These are phyloP conservation scores for Begonia fuchsioides DNA, from an alignment of 306 rosid species.

Conservation along the genomic window DNA sequence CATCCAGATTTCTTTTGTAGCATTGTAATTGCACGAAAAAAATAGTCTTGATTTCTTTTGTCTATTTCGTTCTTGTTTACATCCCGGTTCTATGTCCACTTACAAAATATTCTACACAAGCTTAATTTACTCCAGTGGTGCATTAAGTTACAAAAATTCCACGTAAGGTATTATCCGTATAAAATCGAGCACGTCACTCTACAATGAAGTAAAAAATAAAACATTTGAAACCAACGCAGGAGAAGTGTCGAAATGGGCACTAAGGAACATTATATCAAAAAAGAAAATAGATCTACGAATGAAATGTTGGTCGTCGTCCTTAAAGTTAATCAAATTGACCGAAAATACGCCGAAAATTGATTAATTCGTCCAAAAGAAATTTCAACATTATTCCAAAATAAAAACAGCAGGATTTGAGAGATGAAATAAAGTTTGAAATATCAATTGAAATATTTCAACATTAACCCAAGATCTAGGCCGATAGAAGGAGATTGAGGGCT, in stretches of 20 bases:
- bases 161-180: no score
- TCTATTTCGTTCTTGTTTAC: no score
- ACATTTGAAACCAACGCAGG: slow-evolving; percentile 8
- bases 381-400: neutral
- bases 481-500: slow-evolving; percentile 12
- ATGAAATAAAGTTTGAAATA: no score
- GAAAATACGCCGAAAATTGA: neutral
- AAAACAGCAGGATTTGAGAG: neutral
- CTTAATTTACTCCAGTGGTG: neutral
- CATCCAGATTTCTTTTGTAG: no score
- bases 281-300: slow-evolving; percentile 16
- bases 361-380: neutral
- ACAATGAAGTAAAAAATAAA: neutral
- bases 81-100: no score
- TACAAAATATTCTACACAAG: no score
- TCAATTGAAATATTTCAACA: no score
- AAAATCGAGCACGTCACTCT: no score
- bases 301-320: neutral
- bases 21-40: no score
- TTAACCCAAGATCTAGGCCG: neutral
- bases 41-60: no score
- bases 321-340: neutral
- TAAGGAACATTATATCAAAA: neutral
- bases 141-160: neutral
- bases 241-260: slow-evolving; percentile 6